A percentile compares a stretch with the other conserved stretches of the same genome.
Conservation (phyloP, 2,329 filamentous ascomycete genomes). For the Diplocarpon mali region DNA sequence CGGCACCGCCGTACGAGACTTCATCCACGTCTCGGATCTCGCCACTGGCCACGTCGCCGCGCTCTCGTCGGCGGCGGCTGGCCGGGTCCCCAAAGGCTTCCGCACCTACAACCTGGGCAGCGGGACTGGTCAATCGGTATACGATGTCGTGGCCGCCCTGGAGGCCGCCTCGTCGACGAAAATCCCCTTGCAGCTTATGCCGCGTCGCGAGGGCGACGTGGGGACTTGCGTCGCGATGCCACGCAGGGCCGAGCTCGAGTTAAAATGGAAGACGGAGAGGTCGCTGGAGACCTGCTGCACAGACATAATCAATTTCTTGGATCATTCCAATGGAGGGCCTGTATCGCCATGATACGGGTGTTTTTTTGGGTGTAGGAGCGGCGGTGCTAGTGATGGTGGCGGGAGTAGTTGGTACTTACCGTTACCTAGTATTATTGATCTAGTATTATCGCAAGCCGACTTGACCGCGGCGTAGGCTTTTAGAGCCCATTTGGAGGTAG, state of each 20-base stretch:
- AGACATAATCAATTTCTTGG: constrained; percentile 12
- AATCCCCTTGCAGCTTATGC: constrained; percentile 29
- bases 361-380: no score
- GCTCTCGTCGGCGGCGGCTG: constrained; percentile 30
- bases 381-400: no score
- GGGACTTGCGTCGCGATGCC: constrained; percentile 33
- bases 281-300: constrained; percentile 10
- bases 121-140: constrained; percentile 32
- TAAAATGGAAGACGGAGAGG: constrained; percentile 29
- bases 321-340: constrained; percentile 1
- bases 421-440: no score
- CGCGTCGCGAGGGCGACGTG: constrained; percentile 31
- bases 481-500: no score
- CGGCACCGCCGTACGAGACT: constrained; percentile 54
- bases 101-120: constrained; percentile 35
- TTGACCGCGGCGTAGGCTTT: no score
- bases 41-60: constrained; percentile 52
- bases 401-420: no score
- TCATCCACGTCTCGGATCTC: constrained; percentile 54
- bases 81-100: constrained; percentile 29
- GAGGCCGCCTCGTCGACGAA: constrained; percentile 25
- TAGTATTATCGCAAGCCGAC: no score
- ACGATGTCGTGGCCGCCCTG: constrained; percentile 31
- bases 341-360: neutral
- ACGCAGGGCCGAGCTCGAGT: constrained; percentile 29